Evolutionary conservation across 2,329 filamentous ascomycete species (phyloP).

Genomic region (Coniosporium tulheliwenetii): DNA sequence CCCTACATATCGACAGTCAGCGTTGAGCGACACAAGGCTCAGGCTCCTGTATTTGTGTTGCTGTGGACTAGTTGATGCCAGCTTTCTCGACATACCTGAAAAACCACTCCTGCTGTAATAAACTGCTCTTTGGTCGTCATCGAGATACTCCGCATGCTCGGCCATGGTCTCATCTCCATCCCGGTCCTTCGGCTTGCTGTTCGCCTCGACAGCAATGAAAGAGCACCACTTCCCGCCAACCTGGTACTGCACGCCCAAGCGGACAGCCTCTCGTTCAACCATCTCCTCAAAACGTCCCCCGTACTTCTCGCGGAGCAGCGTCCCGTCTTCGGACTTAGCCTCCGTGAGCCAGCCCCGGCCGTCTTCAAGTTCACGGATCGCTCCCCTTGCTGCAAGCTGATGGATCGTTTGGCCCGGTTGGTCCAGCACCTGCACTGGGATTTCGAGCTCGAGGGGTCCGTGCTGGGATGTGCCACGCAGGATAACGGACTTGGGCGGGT

Average conservation of each 20-base stretch:
- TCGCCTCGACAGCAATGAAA: conserved; percentile 49
- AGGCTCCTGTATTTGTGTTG: background rate
- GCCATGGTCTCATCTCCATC: background rate
- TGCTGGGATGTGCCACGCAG: conserved; percentile 41
- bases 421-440: conserved; percentile 40
- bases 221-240: conserved; percentile 56
- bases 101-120: no score
- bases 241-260: conserved; percentile 49
- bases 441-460: conserved; percentile 46
- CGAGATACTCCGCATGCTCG: conserved; percentile 2
- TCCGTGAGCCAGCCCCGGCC: conserved; percentile 48
- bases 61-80: no score
- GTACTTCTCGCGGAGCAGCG: conserved; percentile 30
- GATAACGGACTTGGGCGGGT: conserved; percentile 35
- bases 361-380: conserved; percentile 53
- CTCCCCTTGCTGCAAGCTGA: conserved; percentile 54
- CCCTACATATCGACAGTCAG: no score
- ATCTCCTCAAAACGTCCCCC: conserved; percentile 40
- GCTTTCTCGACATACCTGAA: no score
- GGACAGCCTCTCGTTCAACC: conserved; percentile 49
- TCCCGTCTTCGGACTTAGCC: conserved; percentile 29
- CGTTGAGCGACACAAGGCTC: no score
- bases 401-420: conserved; percentile 43
- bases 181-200: conserved; percentile 6
- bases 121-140: conserved; percentile 1